Evolutionary conservation across 2,329 filamentous ascomycete species (phyloP).

Genomic region (Aureobasidium leucospermi): DNA sequence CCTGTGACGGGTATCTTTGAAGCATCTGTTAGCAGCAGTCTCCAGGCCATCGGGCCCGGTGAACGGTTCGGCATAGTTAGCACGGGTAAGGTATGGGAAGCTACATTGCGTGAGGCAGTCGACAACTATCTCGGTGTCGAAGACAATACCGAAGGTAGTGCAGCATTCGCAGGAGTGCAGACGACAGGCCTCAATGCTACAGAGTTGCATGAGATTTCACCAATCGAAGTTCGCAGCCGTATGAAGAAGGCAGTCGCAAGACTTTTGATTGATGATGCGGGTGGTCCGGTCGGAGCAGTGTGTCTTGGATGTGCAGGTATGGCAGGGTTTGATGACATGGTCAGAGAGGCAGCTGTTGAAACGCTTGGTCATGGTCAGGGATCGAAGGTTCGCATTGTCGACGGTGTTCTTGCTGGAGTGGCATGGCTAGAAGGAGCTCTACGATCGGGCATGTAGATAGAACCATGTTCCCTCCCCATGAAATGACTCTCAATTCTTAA

Average conservation of each 20-base stretch:
- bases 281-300: constrained; percentile 54
- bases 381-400: constrained; percentile 60
- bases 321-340: constrained; percentile 73
- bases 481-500: too few relatives aligned
- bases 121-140: constrained; percentile 52
- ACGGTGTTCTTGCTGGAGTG: constrained; percentile 68
- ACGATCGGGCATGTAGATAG: constrained; percentile 27
- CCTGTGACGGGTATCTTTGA: constrained; percentile 82
- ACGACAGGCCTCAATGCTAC: constrained; percentile 74
- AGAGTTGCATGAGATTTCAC: constrained; percentile 65
- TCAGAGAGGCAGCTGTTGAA: constrained; percentile 61
- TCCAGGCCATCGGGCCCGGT: constrained; percentile 46
- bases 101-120: constrained; percentile 61
- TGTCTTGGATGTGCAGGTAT: constrained; percentile 88
- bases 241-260: constrained; percentile 64
- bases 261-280: constrained; percentile 45
- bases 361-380: constrained; percentile 55
- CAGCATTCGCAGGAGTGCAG: constrained; percentile 65
- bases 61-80: constrained; percentile 78
- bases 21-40: constrained; percentile 60
- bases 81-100: constrained; percentile 78
- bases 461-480: not conserved
- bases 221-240: constrained; percentile 55
- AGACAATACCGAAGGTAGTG: constrained; percentile 26
- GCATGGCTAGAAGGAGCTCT: constrained; percentile 51